A percentile compares a stretch with the other conserved stretches of the same genome.
phyloP scores from a whole-genome alignment of 2,329 filamentous ascomycete genomes.

The Akanthomyces muscarius region DNA sequence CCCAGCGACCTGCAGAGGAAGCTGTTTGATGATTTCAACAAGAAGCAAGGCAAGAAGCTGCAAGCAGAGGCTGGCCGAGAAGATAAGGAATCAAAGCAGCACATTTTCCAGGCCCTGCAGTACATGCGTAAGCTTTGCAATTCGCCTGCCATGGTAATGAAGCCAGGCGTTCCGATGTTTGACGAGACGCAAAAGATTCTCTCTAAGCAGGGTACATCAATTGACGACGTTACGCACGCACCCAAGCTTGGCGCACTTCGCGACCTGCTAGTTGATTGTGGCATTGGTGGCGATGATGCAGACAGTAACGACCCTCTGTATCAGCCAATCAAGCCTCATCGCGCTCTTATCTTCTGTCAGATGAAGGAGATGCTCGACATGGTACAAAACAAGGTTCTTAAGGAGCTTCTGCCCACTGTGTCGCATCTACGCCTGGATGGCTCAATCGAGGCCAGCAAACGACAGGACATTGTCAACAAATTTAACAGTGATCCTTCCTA shows the following conservation, averaged over 20 bases:
- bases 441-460: constrained; percentile 83
- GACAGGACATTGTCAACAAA: constrained; percentile 97
- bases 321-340: constrained; percentile 89
- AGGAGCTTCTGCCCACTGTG: constrained; percentile 84
- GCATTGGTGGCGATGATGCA: constrained; percentile 76
- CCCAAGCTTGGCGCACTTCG: constrained; percentile 88
- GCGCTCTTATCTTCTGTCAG: constrained; percentile 95
- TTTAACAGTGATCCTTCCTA: constrained; percentile 98
- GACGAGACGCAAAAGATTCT: constrained; percentile 81
- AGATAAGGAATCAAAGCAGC: constrained; percentile 92
- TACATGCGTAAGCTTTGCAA: constrained; percentile 99
- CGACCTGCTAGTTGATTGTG: constrained; percentile 95
- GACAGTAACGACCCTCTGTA: constrained; percentile 57
- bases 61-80: constrained; percentile 76
- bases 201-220: constrained; percentile 69
- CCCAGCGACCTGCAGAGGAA: constrained; percentile 91
- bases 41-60: constrained; percentile 86
- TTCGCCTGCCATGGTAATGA: constrained; percentile 92
- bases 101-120: constrained; percentile 98
- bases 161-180: constrained; percentile 86
- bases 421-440: constrained; percentile 94
- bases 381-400: constrained; percentile 90
- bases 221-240: constrained; percentile 83
- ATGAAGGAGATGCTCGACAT: constrained; percentile 99
- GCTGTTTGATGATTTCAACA: constrained; percentile 93